phyloP scores from a whole-genome alignment of 768 basidiomycete species.

The Mycena belliarum region DNA sequence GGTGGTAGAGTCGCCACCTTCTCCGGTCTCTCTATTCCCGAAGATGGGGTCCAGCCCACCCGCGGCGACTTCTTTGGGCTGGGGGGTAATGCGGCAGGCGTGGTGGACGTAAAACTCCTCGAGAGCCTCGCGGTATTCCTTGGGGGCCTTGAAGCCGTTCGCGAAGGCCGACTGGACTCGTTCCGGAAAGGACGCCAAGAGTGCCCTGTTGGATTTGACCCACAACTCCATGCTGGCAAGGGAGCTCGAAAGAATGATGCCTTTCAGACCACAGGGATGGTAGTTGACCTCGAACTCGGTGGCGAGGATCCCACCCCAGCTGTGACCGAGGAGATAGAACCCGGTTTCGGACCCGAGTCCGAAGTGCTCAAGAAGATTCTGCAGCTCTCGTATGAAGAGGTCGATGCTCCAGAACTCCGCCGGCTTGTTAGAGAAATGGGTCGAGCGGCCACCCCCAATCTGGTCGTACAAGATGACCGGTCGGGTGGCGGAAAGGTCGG shows the following conservation, averaged over 20 bases:
- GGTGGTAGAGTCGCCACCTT: too few species aligned
- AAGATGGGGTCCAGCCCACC: constrained; percentile 26
- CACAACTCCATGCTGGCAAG: constrained; percentile 32
- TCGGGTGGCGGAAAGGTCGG: constrained; percentile 36
- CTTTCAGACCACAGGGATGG: constrained; percentile 41
- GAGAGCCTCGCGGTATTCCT: constrained; percentile 5
- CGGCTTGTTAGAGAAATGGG: constrained; percentile 40
- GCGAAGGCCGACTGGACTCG: constrained; percentile 8
- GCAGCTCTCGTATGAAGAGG: constrained; percentile 56
- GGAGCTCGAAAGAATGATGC: constrained; percentile 32
- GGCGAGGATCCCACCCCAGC: constrained; percentile 59
- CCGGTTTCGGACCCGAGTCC: constrained; percentile 38
- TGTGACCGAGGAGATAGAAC: constrained; percentile 56
- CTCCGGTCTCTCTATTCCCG: constrained; percentile 12
- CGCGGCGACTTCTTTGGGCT: constrained; percentile 24
- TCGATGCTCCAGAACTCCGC: constrained; percentile 46
- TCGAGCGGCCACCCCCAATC: constrained; percentile 47
- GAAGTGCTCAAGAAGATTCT: constrained; percentile 46
- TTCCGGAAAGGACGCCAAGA: constrained; percentile 25
- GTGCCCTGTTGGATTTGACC: constrained; percentile 24
- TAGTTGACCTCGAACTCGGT: constrained; percentile 38
- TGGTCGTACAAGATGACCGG: constrained; percentile 56
- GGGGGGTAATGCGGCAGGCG: constrained; percentile 24
- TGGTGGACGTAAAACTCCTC: constrained; percentile 28
- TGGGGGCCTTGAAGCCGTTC: background rate